A percentile compares a stretch with the other conserved stretches of the same genome.
Conservation (phyloP, 2,329 filamentous ascomycete species). For the Neoscytalidium dimidiatum region DNA sequence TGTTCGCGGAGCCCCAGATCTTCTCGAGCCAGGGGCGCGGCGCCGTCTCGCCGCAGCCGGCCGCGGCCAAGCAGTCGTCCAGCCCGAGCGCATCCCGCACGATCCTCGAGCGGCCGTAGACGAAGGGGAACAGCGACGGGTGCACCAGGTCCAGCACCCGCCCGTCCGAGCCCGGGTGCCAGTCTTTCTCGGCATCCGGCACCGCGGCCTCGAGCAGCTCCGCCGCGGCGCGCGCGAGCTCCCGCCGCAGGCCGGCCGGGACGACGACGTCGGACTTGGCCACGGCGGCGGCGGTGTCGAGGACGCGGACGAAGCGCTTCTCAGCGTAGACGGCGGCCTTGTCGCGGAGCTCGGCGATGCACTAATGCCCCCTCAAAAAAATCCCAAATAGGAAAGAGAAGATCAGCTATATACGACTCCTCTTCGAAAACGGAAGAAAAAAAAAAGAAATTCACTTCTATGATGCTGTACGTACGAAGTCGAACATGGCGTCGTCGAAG, state of each 20-base stretch:
- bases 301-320: conserved; percentile 43
- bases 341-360: conserved; percentile 49
- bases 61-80: conserved; percentile 19
- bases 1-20: background rate
- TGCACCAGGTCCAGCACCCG: conserved; percentile 64
- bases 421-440: too few relatives aligned
- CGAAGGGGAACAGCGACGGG: conserved; percentile 47
- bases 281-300: conserved; percentile 48
- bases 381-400: too few relatives aligned
- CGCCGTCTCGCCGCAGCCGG: conserved; percentile 21
- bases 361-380: too few relatives aligned
- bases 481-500: conserved; percentile 21
- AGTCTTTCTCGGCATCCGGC: conserved; percentile 55
- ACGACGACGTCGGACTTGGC: conserved; percentile 57
- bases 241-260: conserved; percentile 35
- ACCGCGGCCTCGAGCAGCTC: conserved; percentile 50
- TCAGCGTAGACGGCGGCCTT: conserved; percentile 49
- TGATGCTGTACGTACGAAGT: conserved; percentile 11
- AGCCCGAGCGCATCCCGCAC: conserved; percentile 21
- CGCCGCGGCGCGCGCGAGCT: conserved; percentile 47
- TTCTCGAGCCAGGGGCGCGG: conserved; percentile 9
- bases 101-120: conserved; percentile 26
- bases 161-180: conserved; percentile 59
- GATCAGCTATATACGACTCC: too few relatives aligned
- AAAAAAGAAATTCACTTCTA: background rate